Percentiles rank a stretch among this genome's conserved stretches.
Conservation (phyloP, 2,329 filamentous ascomycete species). For the Cytospora mali region DNA sequence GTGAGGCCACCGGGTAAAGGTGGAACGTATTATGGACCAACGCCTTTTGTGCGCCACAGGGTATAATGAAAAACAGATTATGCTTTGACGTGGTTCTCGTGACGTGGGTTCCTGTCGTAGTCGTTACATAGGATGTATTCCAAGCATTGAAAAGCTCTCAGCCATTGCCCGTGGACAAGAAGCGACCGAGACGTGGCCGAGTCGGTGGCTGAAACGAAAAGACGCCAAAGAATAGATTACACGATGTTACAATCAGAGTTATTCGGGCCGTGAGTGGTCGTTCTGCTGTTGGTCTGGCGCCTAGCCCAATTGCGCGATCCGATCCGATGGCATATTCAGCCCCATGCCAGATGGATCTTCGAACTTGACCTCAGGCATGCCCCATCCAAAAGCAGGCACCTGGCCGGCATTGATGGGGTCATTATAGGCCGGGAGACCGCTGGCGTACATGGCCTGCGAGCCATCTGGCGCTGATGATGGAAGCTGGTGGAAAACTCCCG, state of each 20-base stretch:
- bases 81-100: too few relatives aligned
- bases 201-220: not conserved
- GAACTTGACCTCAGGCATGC: constrained; percentile 15
- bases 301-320: constrained; percentile 15
- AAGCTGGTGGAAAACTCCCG: constrained; percentile 22
- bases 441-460: constrained; percentile 10
- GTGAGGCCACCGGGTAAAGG: too few relatives aligned
- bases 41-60: too few relatives aligned
- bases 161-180: too few relatives aligned
- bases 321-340: constrained; percentile 12
- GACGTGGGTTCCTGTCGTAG: too few relatives aligned
- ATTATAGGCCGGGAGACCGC: constrained; percentile 4
- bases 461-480: constrained; percentile 16
- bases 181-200: not conserved
- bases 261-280: not conserved
- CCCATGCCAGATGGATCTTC: constrained; percentile 12
- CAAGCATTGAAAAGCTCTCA: too few relatives aligned
- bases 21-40: too few relatives aligned
- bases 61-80: too few relatives aligned
- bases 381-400: constrained; percentile 5
- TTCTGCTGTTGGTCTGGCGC: not conserved
- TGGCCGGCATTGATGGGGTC: constrained; percentile 17
- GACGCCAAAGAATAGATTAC: not conserved
- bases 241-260: not conserved
- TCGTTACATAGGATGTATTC: too few relatives aligned